Evolutionary conservation across 106 monocot species (phyloP).

Genomic region (Allium sativum): DNA sequence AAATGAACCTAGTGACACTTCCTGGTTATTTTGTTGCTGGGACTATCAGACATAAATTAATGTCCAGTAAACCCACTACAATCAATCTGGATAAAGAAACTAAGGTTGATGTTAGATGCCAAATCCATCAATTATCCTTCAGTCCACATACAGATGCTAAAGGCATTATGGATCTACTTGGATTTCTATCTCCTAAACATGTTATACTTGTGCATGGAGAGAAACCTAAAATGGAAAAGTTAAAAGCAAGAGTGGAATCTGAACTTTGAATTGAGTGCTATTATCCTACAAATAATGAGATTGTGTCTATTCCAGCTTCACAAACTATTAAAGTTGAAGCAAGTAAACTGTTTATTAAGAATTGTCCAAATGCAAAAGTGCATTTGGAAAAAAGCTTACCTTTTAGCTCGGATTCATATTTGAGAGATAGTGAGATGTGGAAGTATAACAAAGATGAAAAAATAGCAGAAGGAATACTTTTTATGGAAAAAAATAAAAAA

Average conservation of each 20-base stretch:
- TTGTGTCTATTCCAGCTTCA: slow-evolving; percentile 32
- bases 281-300: slow-evolving; percentile 75
- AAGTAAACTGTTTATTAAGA: slow-evolving; percentile 39
- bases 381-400: not conserved
- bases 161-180: slow-evolving; percentile 99
- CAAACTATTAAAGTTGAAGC: slow-evolving; percentile 37
- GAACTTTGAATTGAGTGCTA: slow-evolving; percentile 65
- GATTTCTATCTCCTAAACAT: too few relatives aligned
- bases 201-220: slow-evolving; percentile 96
- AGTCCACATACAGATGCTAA: slow-evolving; percentile 95
- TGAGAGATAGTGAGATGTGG: too few relatives aligned
- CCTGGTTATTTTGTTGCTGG: too few relatives aligned
- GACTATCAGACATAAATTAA: too few relatives aligned
- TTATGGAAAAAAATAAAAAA: slow-evolving; percentile 72
- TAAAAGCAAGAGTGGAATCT: slow-evolving; percentile 69
- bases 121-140: too few relatives aligned
- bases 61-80: too few relatives aligned
- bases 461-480: slow-evolving; percentile 51
- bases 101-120: too few relatives aligned
- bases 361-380: slow-evolving; percentile 3
- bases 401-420: slow-evolving; percentile 2
- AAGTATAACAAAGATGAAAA: slow-evolving; percentile 17
- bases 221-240: slow-evolving; percentile 71
- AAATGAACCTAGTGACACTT: too few relatives aligned
- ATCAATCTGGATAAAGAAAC: too few relatives aligned